A percentile compares a stretch with the other conserved stretches of the same genome.
phyloP scores from a whole-genome alignment of 192 early-diverging fungal species.

The Powellomyces hirtus region DNA sequence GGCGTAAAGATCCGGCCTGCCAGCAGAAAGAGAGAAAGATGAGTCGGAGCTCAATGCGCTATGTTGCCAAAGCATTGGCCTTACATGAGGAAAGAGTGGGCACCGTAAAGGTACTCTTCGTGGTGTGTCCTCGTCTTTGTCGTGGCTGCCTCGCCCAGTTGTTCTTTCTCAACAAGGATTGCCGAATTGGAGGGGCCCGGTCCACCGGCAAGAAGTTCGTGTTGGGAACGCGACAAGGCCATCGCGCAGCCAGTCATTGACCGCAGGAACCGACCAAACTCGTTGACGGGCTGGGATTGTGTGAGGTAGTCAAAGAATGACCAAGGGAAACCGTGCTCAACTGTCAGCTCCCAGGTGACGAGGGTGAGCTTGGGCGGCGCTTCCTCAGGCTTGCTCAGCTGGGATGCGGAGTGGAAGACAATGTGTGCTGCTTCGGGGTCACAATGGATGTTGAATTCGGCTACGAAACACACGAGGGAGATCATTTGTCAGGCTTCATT shows the following conservation, averaged over 20 bases:
- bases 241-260: slow-evolving; percentile 19
- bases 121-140: neutral
- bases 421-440: slow-evolving; percentile 48
- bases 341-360: slow-evolving; percentile 45
- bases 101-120: slow-evolving; percentile 23
- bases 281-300: slow-evolving; percentile 12
- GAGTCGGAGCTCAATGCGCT: neutral
- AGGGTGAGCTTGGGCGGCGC: slow-evolving; percentile 28
- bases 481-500: no score
- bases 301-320: slow-evolving; percentile 34
- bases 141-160: slow-evolving; percentile 2
- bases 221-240: slow-evolving; percentile 22
- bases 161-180: slow-evolving; percentile 9
- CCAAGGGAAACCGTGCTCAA: slow-evolving; percentile 44
- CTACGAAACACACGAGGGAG: neutral
- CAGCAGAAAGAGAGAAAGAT: neutral
- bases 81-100: slow-evolving; percentile 33
- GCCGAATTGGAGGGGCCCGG: neutral
- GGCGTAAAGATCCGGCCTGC: slow-evolving; percentile 31
- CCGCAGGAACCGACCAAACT: slow-evolving; percentile 10
- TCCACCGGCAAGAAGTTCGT: slow-evolving; percentile 23
- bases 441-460: slow-evolving; percentile 45
- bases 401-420: slow-evolving; percentile 34
- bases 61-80: neutral
- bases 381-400: neutral